Evolutionary conservation across 2,329 filamentous ascomycete genomes (phyloP).

Genomic region (Drechmeria coniospora): DNA sequence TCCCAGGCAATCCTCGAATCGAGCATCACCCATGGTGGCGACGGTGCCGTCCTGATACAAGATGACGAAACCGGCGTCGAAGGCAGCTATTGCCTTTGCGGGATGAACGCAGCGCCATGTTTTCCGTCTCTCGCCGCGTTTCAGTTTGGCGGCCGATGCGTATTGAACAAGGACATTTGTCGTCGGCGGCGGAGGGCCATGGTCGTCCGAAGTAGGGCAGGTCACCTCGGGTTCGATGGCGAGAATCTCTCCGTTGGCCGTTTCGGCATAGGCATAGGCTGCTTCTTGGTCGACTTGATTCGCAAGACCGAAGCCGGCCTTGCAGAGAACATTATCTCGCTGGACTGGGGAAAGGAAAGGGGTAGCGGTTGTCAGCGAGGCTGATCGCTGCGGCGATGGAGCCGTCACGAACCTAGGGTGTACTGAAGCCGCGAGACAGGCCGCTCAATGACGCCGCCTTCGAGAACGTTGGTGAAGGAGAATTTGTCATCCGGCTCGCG

Average conservation of each 20-base stretch:
- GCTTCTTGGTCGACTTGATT: slow-evolving; percentile 2
- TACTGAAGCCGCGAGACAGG: slow-evolving; percentile 24
- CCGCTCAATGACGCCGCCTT: slow-evolving; percentile 17
- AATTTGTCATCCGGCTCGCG: slow-evolving; percentile 29
- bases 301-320: slow-evolving; percentile 8
- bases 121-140: slow-evolving; percentile 1
- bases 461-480: slow-evolving; percentile 27
- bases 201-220: too few species aligned
- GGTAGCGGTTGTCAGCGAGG: too few species aligned
- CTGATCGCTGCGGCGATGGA: too few species aligned
- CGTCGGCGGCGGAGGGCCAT: background rate
- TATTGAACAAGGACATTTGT: slow-evolving; percentile 8
- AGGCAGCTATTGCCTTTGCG: slow-evolving; percentile 28
- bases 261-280: slow-evolving; percentile 4
- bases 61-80: slow-evolving; percentile 33
- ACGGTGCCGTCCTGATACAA: slow-evolving; percentile 28
- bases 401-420: slow-evolving; percentile 27
- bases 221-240: background rate
- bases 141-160: slow-evolving; percentile 9
- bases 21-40: slow-evolving; percentile 40
- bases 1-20: slow-evolving; percentile 41
- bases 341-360: slow-evolving; percentile 6
- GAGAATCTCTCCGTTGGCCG: slow-evolving; percentile 7
- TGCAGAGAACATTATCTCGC: slow-evolving; percentile 6
- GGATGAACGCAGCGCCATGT: slow-evolving; percentile 10